phyloP scores from a whole-genome alignment of 208 protist genomes.

The Novymonas esmeraldas region DNA sequence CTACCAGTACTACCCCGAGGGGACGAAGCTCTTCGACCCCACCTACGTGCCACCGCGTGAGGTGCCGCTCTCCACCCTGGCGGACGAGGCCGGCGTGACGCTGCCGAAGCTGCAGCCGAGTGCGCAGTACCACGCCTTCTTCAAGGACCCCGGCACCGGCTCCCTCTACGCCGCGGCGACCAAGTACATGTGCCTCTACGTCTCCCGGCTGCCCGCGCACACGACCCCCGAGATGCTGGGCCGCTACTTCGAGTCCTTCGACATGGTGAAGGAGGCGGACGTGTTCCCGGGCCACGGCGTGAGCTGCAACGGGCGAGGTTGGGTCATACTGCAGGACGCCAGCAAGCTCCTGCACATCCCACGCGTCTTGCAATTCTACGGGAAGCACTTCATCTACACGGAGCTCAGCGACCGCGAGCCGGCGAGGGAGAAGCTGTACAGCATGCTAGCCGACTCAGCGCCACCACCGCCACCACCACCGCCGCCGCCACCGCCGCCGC shows the following conservation, averaged over 20 bases:
- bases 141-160: slow-evolving; percentile 48
- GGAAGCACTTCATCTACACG: slow-evolving; percentile 61
- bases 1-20: slow-evolving; percentile 62
- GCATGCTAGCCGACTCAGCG: slow-evolving; percentile 12
- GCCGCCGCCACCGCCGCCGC: slow-evolving; percentile 15
- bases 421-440: slow-evolving; percentile 28
- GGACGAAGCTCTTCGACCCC: slow-evolving; percentile 71
- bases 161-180: slow-evolving; percentile 31
- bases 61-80: slow-evolving; percentile 54
- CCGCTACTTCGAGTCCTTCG: slow-evolving; percentile 75
- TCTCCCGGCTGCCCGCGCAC: slow-evolving; percentile 63
- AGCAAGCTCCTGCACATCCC: slow-evolving; percentile 57
- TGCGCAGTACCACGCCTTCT: slow-evolving; percentile 69
- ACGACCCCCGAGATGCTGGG: slow-evolving; percentile 79
- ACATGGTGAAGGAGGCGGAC: slow-evolving; percentile 71
- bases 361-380: slow-evolving; percentile 68
- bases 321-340: slow-evolving; percentile 70
- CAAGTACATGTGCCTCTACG: slow-evolving; percentile 67
- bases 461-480: slow-evolving; percentile 31
- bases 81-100: slow-evolving; percentile 64
- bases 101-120: slow-evolving; percentile 64
- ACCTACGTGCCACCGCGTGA: slow-evolving; percentile 52
- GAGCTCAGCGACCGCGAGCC: slow-evolving; percentile 67
- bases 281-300: slow-evolving; percentile 46
- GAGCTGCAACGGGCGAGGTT: slow-evolving; percentile 70